Evolutionary conservation across 495 filamentous ascomycete species (phyloP).

Genomic region (Copromyces sp.): DNA sequence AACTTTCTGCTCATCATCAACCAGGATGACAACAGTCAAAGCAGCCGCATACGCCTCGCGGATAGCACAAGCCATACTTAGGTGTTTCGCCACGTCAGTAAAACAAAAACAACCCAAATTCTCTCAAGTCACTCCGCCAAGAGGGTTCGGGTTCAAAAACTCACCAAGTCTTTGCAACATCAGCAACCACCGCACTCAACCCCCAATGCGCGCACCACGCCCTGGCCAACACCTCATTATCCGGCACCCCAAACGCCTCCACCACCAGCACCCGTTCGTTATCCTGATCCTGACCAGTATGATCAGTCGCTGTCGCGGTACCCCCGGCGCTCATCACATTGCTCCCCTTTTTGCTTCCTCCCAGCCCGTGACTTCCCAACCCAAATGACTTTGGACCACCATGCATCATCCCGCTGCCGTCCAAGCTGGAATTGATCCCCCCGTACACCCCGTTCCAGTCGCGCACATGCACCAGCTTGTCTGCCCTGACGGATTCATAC

Average conservation of each 20-base stretch:
- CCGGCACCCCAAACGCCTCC: slow-evolving; percentile 56
- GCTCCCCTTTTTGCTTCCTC: slow-evolving; percentile 1
- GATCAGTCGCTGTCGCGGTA: not conserved
- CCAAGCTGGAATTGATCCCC: not conserved
- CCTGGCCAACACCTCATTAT: slow-evolving; percentile 64
- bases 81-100: slow-evolving; percentile 7
- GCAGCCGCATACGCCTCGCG: slow-evolving; percentile 62
- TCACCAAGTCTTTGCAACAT: slow-evolving; percentile 55
- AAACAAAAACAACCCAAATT: too few species aligned
- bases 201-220: slow-evolving; percentile 68
- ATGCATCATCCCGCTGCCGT: not conserved
- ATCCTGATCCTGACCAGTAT: slow-evolving; percentile 17
- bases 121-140: not conserved
- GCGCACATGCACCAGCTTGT: slow-evolving; percentile 49
- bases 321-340: not conserved
- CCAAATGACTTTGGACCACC: not conserved
- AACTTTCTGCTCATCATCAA: slow-evolving; percentile 23
- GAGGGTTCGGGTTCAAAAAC: slow-evolving; percentile 7
- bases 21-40: slow-evolving; percentile 57
- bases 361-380: not conserved
- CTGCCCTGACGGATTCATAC: slow-evolving; percentile 42
- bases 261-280: slow-evolving; percentile 55
- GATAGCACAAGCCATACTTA: slow-evolving; percentile 55
- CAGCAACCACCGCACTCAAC: slow-evolving; percentile 53
- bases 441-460: slow-evolving; percentile 44